Conservation (phyloP, 225 moss, liverwort and hornwort genomes). For the Pseudisothecium myosuroides region DNA sequence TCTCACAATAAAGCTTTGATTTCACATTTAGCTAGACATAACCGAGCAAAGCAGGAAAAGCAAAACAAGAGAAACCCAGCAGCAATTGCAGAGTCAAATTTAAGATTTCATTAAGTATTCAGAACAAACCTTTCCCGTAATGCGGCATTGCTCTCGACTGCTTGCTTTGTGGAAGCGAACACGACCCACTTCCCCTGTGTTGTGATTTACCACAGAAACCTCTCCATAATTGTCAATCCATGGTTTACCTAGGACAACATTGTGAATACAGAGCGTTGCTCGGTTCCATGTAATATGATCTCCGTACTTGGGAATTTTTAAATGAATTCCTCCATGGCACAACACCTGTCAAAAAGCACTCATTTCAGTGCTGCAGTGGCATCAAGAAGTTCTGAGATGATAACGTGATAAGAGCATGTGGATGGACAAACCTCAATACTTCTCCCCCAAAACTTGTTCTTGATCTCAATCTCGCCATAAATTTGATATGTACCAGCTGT, state of each 20-base stretch:
- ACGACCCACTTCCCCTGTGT: conserved; percentile 69
- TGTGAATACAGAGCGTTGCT: conserved; percentile 95
- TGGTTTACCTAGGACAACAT: conserved; percentile 86
- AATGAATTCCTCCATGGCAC: conserved; percentile 67
- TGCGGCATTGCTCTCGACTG: conserved; percentile 85
- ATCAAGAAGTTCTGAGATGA: neutral
- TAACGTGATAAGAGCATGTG: neutral
- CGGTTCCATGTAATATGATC: conserved; percentile 92
- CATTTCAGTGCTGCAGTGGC: neutral
- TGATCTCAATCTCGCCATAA: conserved; percentile 93
- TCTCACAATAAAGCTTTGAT: neutral
- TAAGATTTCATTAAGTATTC: neutral
- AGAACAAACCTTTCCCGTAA: conserved; percentile 73
- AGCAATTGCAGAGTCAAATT: neutral
- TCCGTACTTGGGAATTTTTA: conserved; percentile 63
- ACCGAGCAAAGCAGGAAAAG: neutral
- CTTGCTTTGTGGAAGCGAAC: conserved; percentile 93
- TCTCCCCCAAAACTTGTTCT: conserved; percentile 98
- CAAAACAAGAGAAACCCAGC: neutral
- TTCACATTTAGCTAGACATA: neutral
- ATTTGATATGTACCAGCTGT: conserved; percentile 43
- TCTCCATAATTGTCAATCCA: conserved; percentile 99
- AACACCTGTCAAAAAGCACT: conserved; percentile 45
- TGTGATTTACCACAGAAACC: conserved; percentile 72
- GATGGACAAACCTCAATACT: conserved; percentile 82